Percentiles rank a stretch among this genome's conserved stretches.
phyloP scores from a whole-genome alignment of 306 rosid species.

The Malus sylvestris region DNA sequence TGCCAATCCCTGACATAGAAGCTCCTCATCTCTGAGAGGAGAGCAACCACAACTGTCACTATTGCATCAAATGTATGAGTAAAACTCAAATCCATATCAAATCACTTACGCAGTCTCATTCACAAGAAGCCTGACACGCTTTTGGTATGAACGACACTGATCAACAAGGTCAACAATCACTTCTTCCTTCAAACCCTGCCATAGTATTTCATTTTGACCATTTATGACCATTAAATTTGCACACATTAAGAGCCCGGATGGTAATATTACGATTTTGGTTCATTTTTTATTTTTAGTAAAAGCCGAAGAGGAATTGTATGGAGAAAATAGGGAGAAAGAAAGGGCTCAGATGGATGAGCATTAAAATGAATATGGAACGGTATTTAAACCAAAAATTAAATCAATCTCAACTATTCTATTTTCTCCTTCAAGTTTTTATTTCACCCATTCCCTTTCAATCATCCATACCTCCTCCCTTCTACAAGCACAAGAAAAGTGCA shows the following conservation, averaged over 20 bases:
- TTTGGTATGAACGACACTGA: conserved; percentile 87
- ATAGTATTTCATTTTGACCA: conserved; percentile 14
- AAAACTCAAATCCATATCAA: neutral
- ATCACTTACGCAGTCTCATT: conserved; percentile 58
- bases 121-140: conserved; percentile 87
- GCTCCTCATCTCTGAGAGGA: conserved; percentile 70
- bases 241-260: neutral
- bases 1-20: conserved; percentile 64
- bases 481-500: neutral
- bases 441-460: neutral
- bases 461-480: neutral
- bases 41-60: conserved; percentile 23
- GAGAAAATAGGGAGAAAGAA: neutral
- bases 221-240: neutral
- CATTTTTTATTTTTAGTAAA: neutral
- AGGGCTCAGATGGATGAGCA: neutral
- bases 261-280: neutral
- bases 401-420: neutral
- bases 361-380: neutral
- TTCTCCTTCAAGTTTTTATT: neutral
- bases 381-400: neutral
- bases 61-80: neutral
- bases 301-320: neutral
- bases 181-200: conserved; percentile 87
- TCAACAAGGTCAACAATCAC: conserved; percentile 91